Percentiles rank a stretch among this genome's conserved stretches.
phyloP scores from a whole-genome alignment of 2,329 filamentous ascomycete species.

The Scopulariopsis brevicaulis region DNA sequence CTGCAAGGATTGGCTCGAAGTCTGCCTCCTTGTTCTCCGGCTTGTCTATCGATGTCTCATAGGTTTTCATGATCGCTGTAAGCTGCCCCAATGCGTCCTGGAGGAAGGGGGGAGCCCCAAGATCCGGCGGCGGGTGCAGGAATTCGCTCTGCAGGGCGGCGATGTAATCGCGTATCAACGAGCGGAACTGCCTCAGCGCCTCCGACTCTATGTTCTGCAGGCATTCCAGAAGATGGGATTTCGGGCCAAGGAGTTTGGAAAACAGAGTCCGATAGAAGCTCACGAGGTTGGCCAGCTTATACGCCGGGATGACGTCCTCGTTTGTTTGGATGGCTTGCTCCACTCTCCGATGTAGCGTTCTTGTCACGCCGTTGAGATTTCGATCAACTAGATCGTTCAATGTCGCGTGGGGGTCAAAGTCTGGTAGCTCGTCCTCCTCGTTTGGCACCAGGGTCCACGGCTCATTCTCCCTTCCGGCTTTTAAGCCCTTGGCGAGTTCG shows the following conservation, averaged over 20 bases:
- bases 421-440: slow-evolving; percentile 37
- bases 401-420: slow-evolving; percentile 72
- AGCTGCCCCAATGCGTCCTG: slow-evolving; percentile 71
- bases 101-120: slow-evolving; percentile 71
- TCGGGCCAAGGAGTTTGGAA: slow-evolving; percentile 59
- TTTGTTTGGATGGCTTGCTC: slow-evolving; percentile 90
- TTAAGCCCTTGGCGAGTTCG: slow-evolving; percentile 73
- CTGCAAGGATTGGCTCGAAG: slow-evolving; percentile 64
- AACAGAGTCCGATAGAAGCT: slow-evolving; percentile 86
- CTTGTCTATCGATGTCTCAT: slow-evolving; percentile 66
- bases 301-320: slow-evolving; percentile 78
- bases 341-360: slow-evolving; percentile 77
- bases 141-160: slow-evolving; percentile 63
- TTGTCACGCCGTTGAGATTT: slow-evolving; percentile 68
- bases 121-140: slow-evolving; percentile 57
- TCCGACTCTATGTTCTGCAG: slow-evolving; percentile 61
- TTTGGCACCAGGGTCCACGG: slow-evolving; percentile 63
- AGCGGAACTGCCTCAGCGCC: slow-evolving; percentile 72
- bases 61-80: slow-evolving; percentile 69
- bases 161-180: slow-evolving; percentile 70
- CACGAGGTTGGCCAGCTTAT: slow-evolving; percentile 81
- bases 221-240: slow-evolving; percentile 58
- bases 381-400: slow-evolving; percentile 80
- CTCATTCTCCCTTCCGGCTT: slow-evolving; percentile 70
- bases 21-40: slow-evolving; percentile 48